Percentiles rank a stretch among this genome's conserved stretches.
Conservation (phyloP, 2,329 filamentous ascomycete species). For the Aspergillus candidus region DNA sequence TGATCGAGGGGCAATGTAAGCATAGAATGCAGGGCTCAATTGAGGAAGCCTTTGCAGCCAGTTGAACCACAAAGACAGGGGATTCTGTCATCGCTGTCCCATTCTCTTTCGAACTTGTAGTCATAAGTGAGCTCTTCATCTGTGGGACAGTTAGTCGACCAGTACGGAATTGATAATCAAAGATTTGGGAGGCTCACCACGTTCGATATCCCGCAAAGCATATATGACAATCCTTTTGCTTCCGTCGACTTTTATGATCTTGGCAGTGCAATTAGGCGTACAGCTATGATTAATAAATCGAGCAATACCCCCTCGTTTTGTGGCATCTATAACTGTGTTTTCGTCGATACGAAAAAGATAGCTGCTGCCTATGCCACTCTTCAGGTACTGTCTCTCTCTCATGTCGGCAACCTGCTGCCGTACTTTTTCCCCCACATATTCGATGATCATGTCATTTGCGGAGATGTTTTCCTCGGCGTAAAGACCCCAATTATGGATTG, state of each 20-base stretch:
- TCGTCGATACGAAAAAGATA: constrained; percentile 98
- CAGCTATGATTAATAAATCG: constrained; percentile 98
- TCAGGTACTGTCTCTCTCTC: constrained; percentile 83
- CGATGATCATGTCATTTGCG: constrained; percentile 99
- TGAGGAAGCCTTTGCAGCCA: constrained; percentile 97
- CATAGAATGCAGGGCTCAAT: constrained; percentile 49
- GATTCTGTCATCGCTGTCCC: constrained; percentile 89
- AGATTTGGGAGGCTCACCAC: constrained; percentile 62
- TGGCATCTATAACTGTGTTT: constrained; percentile 94
- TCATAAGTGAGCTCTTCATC: constrained; percentile 99
- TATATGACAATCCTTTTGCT: constrained; percentile 99
- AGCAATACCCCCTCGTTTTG: constrained; percentile 96
- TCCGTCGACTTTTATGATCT: constrained; percentile 98
- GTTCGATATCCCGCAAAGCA: constrained; percentile 85
- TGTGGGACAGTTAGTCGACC: constrained; percentile 37
- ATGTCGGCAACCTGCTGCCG: constrained; percentile 96
- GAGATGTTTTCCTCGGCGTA: constrained; percentile 97
- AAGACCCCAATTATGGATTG: constrained; percentile 97
- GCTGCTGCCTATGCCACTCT: constrained; percentile 93
- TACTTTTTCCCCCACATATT: constrained; percentile 97
- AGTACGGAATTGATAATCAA: not conserved
- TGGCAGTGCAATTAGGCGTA: constrained; percentile 96
- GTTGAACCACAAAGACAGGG: constrained; percentile 94
- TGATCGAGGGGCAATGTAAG: not conserved
- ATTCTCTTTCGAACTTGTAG: constrained; percentile 99